These are phyloP conservation scores for Fusarium nygamai DNA, from an alignment of 2,329 filamentous ascomycete genomes.

Conservation along the genomic window DNA sequence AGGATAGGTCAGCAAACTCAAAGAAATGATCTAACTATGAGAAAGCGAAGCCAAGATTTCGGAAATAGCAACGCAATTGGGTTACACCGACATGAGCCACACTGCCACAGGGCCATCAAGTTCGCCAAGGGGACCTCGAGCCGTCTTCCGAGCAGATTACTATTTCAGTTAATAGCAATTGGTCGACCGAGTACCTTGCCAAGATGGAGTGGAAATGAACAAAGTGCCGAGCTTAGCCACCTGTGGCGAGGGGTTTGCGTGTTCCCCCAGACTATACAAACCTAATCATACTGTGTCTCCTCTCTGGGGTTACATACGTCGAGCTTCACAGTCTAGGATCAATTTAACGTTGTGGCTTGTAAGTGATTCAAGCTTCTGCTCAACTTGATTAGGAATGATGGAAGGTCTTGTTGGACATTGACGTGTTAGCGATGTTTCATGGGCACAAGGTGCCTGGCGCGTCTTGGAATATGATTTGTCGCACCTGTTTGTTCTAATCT, in stretches of 20 bases:
- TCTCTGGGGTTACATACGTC: not conserved
- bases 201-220: slow-evolving; percentile 12
- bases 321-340: slow-evolving; percentile 4
- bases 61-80: slow-evolving; percentile 2
- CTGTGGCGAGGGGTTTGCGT: slow-evolving; percentile 46
- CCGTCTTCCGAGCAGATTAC: slow-evolving; percentile 27
- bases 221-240: slow-evolving; percentile 39
- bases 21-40: not conserved
- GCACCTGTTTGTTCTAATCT: slow-evolving; percentile 16
- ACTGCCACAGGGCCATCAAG: not conserved
- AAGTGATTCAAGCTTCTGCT: slow-evolving; percentile 21
- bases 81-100: slow-evolving; percentile 15
- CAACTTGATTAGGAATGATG: slow-evolving; percentile 26
- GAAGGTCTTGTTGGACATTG: slow-evolving; percentile 1
- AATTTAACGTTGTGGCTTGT: slow-evolving; percentile 37
- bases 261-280: slow-evolving; percentile 9
- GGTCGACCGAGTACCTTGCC: slow-evolving; percentile 6
- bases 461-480: slow-evolving; percentile 20
- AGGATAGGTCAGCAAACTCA: slow-evolving; percentile 1
- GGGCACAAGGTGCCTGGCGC: not conserved
- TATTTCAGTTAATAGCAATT: slow-evolving; percentile 1
- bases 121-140: slow-evolving; percentile 29
- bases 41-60: not conserved
- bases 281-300: slow-evolving; percentile 3
- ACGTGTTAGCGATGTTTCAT: slow-evolving; percentile 33